These are phyloP conservation scores for Globisporangium echinulatum DNA, from an alignment of 352 stramenopile genomes.

Conservation along the genomic window DNA sequence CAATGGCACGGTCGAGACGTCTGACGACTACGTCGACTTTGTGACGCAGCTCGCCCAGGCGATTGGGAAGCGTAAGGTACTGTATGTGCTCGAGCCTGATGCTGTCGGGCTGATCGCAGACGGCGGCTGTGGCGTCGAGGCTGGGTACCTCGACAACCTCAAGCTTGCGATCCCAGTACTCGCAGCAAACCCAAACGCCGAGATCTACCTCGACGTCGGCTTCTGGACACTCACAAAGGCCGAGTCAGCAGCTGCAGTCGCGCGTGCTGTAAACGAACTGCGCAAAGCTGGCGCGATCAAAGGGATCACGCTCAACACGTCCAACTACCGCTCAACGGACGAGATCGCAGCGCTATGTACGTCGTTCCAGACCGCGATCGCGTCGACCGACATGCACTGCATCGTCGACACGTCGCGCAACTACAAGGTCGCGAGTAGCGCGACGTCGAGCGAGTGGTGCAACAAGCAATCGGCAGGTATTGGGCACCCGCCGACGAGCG, in stretches of 20 bases:
- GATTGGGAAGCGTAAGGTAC: slow-evolving; percentile 31
- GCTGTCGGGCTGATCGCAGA: slow-evolving; percentile 41
- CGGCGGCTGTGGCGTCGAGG: slow-evolving; percentile 23
- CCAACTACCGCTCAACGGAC: slow-evolving; percentile 62
- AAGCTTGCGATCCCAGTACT: slow-evolving; percentile 37
- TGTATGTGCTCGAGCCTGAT: slow-evolving; percentile 70
- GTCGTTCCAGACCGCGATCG: slow-evolving; percentile 46
- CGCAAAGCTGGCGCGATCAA: slow-evolving; percentile 25
- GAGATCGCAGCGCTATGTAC: slow-evolving; percentile 41
- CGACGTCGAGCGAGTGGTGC: slow-evolving; percentile 40
- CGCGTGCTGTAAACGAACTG: slow-evolving; percentile 35
- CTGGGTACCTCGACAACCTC: slow-evolving; percentile 42
- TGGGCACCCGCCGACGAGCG: slow-evolving; percentile 33
- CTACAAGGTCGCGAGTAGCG: slow-evolving; percentile 9
- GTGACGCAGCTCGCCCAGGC: slow-evolving; percentile 23
- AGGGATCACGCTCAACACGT: slow-evolving; percentile 71
- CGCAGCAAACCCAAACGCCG: slow-evolving; percentile 48
- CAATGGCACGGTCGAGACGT: slow-evolving; percentile 27
- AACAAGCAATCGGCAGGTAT: slow-evolving; percentile 43
- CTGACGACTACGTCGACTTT: slow-evolving; percentile 40
- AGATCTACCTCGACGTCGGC: slow-evolving; percentile 66
- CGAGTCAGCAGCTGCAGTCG: slow-evolving; percentile 19
- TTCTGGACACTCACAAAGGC: slow-evolving; percentile 47
- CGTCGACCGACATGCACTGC: slow-evolving; percentile 32
- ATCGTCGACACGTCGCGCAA: slow-evolving; percentile 64